Base-by-base conservation (phyloP, 2,329 filamentous ascomycete species). In the Penicillium nordicum region DNA sequence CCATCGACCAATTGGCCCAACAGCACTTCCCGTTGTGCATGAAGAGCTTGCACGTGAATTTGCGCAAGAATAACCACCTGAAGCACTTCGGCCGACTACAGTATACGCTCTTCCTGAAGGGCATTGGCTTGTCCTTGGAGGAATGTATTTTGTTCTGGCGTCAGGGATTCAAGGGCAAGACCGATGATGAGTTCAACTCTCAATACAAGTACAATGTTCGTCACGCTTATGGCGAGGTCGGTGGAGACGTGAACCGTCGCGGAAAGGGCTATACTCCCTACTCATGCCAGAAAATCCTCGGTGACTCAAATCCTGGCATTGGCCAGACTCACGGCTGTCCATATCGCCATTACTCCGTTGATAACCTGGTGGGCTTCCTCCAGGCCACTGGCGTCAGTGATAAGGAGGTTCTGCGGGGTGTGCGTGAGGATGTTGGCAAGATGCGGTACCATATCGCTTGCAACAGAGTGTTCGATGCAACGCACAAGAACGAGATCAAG, bases 181-280 rank as follows among this genome's bases (percentile, higher is more conserved):
- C 90, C 0, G 94, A 97, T 68, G 93, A 97, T 68, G 88, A 88
- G 36, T 99, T 97, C 82, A 95, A 95, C 76, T 97, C 97, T 71
- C 92, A 97, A 71, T 97, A 99, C 77, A 84, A 89, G 43, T 99
- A 99, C 82, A 97, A 99, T 72, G 85, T 97, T 56, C 89, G 92
- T n/a, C 93, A 99, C 80, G 76, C 82, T 0, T 99, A 97, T 72
- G 94, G 94, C 63, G 93, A 97, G 67, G 94, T 97, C 0, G 94
- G 94, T 53, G 93, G 93, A 56, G 93, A 97, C 74, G 82, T 86
- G 21, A 97, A 96, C 70, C 84, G 93, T 32, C 85, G 93, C 52
- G 89, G 92, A 41, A 84, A 89, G 53, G 93, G 93, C 21, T 97
- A 97, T 72, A 89, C 89, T 47, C 91, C 94, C 0, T 95, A 91